Base-by-base conservation (phyloP, 352 stramenopile species). In the Phytophthora fragariaefolia region DNA sequence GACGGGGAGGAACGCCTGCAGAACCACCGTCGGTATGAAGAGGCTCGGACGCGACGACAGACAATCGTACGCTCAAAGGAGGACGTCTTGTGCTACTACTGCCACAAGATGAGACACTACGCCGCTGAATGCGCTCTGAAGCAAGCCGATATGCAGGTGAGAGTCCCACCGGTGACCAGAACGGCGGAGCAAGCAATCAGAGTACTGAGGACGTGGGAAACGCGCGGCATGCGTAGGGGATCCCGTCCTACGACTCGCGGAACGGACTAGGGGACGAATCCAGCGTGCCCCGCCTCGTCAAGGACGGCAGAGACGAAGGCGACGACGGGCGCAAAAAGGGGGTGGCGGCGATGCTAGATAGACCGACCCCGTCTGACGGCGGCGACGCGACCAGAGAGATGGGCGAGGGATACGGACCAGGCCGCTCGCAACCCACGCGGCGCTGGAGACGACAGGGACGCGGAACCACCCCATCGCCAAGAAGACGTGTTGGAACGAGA, bases 81-180 rank as follows among this genome's bases (percentile, higher is more conserved):
- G 7, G 50, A 58, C 24, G 50, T 46, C 4, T 12, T 58, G 50
- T 46, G 50, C 22, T 47, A 46, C 22, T 58, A 58, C n/a, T 58
- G 50, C 13, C 50, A 57, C 20, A 18, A 22, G 18, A 34, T 34
- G 18, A 32, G 32, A 4, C 32, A 58, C 12, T 22, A 47, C 22
- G n/a, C 50, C 0, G 20, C 7, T 9, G 50, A 26, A 10, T 58
- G 50, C 9, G 32, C 17, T 0, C 30, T 58, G 12, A 58, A 47
- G 50, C 9, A 17, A 6, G 50, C 18, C 6, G 50, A 46, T 4
- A 45, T 28, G 30, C n/a, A 46, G 22, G 32, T 5, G 27, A 15
- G 28, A 58, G 28, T 5, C 50, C 50, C 8, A 32, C 36, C 3
- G 28, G 46, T 9, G 15, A 47, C 13, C 50, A 58, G 30, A 58